Evolutionary conservation across 257 asterid genomes (phyloP).

Genomic region (Rhazya stricta): DNA sequence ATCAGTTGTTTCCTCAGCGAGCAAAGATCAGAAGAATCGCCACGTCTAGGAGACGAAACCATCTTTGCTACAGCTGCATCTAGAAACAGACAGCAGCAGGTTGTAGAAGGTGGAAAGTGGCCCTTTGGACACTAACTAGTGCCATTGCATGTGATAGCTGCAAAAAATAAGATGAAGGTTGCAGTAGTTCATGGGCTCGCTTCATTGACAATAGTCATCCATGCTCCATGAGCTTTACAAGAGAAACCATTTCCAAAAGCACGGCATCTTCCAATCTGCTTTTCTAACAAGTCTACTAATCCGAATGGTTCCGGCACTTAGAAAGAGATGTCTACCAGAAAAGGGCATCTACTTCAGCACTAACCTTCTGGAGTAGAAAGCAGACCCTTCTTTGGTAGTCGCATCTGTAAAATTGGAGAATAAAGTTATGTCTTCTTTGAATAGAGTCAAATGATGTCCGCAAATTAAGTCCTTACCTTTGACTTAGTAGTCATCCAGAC

Average conservation of each 20-base stretch:
- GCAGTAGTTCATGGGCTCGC: neutral
- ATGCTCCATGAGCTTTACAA: neutral
- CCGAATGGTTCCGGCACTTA: neutral
- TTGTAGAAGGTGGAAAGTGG: neutral
- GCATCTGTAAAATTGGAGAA: constrained; percentile 53
- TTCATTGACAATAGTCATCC: neutral
- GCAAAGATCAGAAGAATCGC: neutral
- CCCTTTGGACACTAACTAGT: neutral
- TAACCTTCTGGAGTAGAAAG: constrained; percentile 18
- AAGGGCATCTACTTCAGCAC: constrained; percentile 4
- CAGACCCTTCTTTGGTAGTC: constrained; percentile 52
- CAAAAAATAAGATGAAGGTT: neutral
- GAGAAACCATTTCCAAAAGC: neutral
- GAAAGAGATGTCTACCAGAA: neutral
- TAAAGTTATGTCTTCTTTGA: constrained; percentile 5
- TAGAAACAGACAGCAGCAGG: neutral
- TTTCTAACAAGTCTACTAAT: neutral
- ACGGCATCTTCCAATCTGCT: neutral
- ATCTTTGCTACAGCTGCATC: too few species aligned
- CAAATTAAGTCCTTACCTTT: constrained; percentile 38
- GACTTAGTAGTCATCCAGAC: constrained; percentile 83
- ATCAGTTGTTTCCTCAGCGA: neutral
- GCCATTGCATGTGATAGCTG: neutral
- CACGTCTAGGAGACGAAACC: too few species aligned
- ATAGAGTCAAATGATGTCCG: neutral